A percentile compares a stretch with the other conserved stretches of the same genome.
Conservation (phyloP, 345 rosid genomes). For the Trapa bicornis region DNA sequence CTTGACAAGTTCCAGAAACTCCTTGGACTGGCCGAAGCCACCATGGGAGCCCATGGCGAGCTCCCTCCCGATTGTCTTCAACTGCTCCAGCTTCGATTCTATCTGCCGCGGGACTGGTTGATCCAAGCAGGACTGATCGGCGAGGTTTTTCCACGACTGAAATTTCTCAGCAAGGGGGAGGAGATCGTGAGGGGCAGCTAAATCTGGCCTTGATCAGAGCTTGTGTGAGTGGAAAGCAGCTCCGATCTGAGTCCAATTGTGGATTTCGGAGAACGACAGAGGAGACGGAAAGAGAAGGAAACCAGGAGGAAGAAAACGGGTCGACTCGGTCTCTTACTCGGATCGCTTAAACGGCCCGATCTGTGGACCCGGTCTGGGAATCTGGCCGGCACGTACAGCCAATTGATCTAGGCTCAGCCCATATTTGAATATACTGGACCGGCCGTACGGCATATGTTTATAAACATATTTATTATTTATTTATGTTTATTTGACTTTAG, state of each 20-base stretch:
- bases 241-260: background rate
- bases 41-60: constrained; percentile 98
- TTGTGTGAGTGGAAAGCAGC: background rate
- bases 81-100: constrained; percentile 57
- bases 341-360: background rate
- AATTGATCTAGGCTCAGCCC: too few relatives aligned
- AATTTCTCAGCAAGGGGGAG: background rate
- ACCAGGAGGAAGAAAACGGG: background rate
- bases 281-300: background rate
- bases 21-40: constrained; percentile 87
- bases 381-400: background rate
- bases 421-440: too few relatives aligned
- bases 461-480: too few relatives aligned
- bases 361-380: background rate
- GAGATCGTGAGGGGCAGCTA: background rate
- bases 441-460: too few relatives aligned
- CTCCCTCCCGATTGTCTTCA: constrained; percentile 95
- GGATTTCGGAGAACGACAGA: background rate
- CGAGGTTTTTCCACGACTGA: background rate
- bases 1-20: constrained; percentile 91
- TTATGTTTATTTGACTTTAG: too few relatives aligned
- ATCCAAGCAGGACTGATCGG: background rate
- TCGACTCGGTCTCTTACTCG: background rate
- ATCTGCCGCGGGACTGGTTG: background rate
- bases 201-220: background rate